Conservation (phyloP, 805 yeast genomes). For the Yamadazyma ubonensis region DNA sequence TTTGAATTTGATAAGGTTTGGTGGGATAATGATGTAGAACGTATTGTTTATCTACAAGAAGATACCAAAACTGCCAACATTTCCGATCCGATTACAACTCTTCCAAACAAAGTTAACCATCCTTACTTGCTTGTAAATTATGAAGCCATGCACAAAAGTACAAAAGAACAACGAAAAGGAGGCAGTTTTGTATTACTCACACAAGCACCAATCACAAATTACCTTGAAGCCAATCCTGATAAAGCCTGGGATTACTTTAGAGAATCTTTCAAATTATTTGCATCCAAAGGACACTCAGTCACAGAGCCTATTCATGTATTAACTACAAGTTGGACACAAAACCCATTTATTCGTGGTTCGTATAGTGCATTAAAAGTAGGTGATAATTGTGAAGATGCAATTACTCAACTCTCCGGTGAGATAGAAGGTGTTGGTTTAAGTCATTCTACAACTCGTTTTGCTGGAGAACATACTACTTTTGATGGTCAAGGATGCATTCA, state of each 20-base stretch:
- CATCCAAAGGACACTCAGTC: constrained; percentile 15
- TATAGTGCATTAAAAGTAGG: constrained; percentile 70
- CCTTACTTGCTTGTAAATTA: constrained; percentile 65
- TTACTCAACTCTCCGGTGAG: constrained; percentile 56
- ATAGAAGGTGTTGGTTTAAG: constrained; percentile 29
- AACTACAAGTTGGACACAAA: constrained; percentile 72
- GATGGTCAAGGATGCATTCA: constrained; percentile 93
- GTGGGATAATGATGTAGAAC: constrained; percentile 45
- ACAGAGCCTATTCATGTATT: constrained; percentile 36
- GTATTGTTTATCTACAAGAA: constrained; percentile 34
- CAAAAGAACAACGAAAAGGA: constrained; percentile 15
- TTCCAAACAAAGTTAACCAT: constrained; percentile 51
- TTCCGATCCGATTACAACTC: constrained; percentile 10
- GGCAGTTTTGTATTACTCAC: constrained; percentile 65
- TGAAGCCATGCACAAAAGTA: constrained; percentile 37
- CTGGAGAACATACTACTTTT: constrained; percentile 84
- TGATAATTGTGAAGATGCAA: constrained; percentile 65
- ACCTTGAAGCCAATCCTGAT: constrained; percentile 49
- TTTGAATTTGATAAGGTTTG: constrained; percentile 41
- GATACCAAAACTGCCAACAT: constrained; percentile 7
- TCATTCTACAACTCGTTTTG: constrained; percentile 63
- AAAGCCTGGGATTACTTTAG: constrained; percentile 56
- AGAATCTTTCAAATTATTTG: constrained; percentile 47
- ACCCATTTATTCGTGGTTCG: constrained; percentile 78
- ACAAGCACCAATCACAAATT: constrained; percentile 72